Base-by-base conservation (phyloP, 2,329 filamentous ascomycete species). In the Didymella keratinophila region DNA sequence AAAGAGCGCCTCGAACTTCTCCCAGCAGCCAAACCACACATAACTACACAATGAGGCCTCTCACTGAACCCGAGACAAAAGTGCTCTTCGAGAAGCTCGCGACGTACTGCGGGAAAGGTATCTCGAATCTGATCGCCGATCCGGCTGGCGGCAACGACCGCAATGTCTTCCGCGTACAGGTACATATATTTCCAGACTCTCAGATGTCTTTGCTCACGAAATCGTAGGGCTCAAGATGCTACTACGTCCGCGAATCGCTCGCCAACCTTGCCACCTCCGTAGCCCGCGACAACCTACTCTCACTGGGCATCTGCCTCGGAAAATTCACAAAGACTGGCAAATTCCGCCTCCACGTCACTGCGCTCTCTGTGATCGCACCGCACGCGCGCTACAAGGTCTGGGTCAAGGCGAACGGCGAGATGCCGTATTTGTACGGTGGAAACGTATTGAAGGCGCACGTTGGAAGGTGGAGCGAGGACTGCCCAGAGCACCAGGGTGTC, bases 271-370 rank as follows among this genome's bases (percentile, higher is more conserved):
- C 95, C 30, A 96, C 91, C 4, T 93, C 90, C 21, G 87, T 98
- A 64, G 86, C 90, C 36, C 88, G 93, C 68, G 89, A 91, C 67
- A 90, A 89, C 74, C 86, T 98, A 1, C 86, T 97, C 50, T 93
- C 90, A 0, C 82, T 97, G n/a, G 94, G 94, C 25, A 94, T 90
- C 23, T 97, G 93, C 75, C 80, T 98, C 12, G 93, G 93, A 72
- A 97, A 97, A 77, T 96, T 97, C 81, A 97, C 93, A 62, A 98
- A 97, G 83, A 91, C 93, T 4, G 92, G 93, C 63, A 97, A 98
- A 78, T 98, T 99, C 82, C 84, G 94, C 52, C 83, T 99, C 54
- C 93, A 97, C 81, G 91, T 98, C 74, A 98, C 94, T 1, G 91
- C 86, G n/a, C 83, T 99, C 58, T 90, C 93, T 63, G 86, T 97